Base-by-base conservation (phyloP, 257 asterid species). In the Solanum chiquidenum region DNA sequence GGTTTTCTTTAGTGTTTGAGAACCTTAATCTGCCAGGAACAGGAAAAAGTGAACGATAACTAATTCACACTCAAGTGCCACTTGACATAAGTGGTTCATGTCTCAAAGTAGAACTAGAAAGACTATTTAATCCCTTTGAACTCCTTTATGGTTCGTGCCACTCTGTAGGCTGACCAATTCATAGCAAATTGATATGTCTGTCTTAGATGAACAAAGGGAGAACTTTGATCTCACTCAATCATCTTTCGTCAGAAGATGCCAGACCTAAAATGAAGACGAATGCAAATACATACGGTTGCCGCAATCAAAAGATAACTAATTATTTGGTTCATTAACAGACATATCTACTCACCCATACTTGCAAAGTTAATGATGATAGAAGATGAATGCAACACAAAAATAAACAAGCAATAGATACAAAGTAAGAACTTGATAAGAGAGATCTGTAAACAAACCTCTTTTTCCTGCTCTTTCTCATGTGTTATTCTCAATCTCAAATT, bases 401-500 rank as follows among this genome's bases (percentile, higher is more conserved):
- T 27, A 27, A 35, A 8, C 55, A 73, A 44, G 86, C 74, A 86
- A 35, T 37, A 72, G 38, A 69, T 5, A 34, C 82, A 35, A 20
- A 20, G 25, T 18, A 34, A 33, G 8, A 33, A 72, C 25, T 72
- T 72, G 44, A 72, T 27, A 69, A 27, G 31, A 16, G 25, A 49
- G 23, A 20, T 83, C 35, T 14, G 21, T 16, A 44, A 73, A 83
- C 49, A 35, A 83, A 95, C 98, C 98, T 97, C 96, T 88, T 94
- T 95, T 60, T 87, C 93, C 86, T 89, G 93, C 13, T 95, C 98
- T 79, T 85, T 92, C 91, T 94, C 98, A 21, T 93, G 92, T 73
- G 91, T 79, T 75, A 92, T 90, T 92, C 98, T 92, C 55, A 95
- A 92, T 90, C 95, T 93, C 95, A 97, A 86, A 89, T 97, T 97